These are phyloP conservation scores for Pisolithus sp. DNA, from an alignment of 768 basidiomycete genomes.

Conservation along the genomic window DNA sequence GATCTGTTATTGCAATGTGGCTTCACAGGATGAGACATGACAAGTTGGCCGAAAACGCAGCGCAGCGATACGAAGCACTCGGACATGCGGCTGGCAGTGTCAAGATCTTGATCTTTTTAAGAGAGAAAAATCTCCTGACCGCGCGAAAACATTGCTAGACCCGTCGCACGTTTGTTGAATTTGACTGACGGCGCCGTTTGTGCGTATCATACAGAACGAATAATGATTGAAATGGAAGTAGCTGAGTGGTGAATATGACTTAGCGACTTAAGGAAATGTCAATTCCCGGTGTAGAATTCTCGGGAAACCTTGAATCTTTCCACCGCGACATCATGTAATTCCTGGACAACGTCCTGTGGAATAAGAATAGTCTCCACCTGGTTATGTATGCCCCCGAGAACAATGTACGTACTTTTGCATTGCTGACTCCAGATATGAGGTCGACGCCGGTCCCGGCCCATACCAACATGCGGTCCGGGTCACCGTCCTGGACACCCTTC, in stretches of 20 bases:
- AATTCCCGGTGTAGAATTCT: slow-evolving; percentile 16
- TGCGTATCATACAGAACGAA: not conserved
- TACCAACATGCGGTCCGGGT: slow-evolving; percentile 47
- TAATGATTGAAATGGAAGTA: not conserved
- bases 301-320: slow-evolving; percentile 26
- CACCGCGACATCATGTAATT: slow-evolving; percentile 45
- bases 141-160: not conserved
- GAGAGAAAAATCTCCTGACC: no score
- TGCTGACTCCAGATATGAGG: slow-evolving; percentile 41
- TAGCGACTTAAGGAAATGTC: slow-evolving; percentile 3
- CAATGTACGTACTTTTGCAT: slow-evolving; percentile 30
- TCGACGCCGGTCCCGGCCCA: slow-evolving; percentile 70
- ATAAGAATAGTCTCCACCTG: not conserved
- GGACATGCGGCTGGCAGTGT: no score
- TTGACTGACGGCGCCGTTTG: not conserved
- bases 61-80: no score
- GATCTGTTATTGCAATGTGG: no score
- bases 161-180: not conserved
- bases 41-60: no score
- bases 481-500: slow-evolving; percentile 38
- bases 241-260: not conserved
- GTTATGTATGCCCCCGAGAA: not conserved
- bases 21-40: no score
- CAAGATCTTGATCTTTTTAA: no score
- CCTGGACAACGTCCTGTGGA: slow-evolving; percentile 47